phyloP scores from a whole-genome alignment of 352 stramenopile genomes.

The Phytopythium boreale region DNA sequence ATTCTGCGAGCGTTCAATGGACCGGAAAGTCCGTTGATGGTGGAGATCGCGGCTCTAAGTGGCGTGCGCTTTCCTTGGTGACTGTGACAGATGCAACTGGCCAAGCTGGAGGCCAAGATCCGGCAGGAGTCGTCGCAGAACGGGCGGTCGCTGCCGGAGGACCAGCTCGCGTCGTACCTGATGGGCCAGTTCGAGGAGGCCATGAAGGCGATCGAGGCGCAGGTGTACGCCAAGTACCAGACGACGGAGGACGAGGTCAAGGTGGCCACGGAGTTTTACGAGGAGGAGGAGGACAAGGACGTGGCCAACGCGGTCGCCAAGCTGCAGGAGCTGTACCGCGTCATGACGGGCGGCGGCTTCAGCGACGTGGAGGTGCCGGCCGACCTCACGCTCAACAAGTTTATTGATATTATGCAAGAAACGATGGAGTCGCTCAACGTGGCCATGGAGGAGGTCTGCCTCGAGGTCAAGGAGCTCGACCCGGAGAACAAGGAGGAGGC shows the following conservation, averaged over 20 bases:
- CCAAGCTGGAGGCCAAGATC: constrained; percentile 87
- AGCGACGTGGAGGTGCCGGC: constrained; percentile 79
- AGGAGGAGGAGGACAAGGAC: constrained; percentile 86
- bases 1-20: too few species aligned
- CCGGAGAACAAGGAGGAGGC: constrained; percentile 88
- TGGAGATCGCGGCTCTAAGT: too few species aligned
- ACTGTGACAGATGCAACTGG: constrained; percentile 72
- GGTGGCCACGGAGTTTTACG: constrained; percentile 85
- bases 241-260: constrained; percentile 87
- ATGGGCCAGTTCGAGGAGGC: constrained; percentile 89
- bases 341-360: constrained; percentile 83
- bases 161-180: constrained; percentile 84
- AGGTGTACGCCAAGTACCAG: constrained; percentile 89
- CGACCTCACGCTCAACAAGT: constrained; percentile 84
- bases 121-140: constrained; percentile 85
- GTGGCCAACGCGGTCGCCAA: constrained; percentile 80
- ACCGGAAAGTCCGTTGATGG: too few species aligned
- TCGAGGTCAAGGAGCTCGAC: constrained; percentile 87
- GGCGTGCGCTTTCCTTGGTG: neutral
- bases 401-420: constrained; percentile 89
- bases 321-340: constrained; percentile 85
- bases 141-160: constrained; percentile 72
- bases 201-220: constrained; percentile 88
- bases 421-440: constrained; percentile 90
- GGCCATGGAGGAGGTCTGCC: constrained; percentile 86